Base-by-base conservation (phyloP, 2,329 filamentous ascomycete species). In the Fusarium verticillioides region DNA sequence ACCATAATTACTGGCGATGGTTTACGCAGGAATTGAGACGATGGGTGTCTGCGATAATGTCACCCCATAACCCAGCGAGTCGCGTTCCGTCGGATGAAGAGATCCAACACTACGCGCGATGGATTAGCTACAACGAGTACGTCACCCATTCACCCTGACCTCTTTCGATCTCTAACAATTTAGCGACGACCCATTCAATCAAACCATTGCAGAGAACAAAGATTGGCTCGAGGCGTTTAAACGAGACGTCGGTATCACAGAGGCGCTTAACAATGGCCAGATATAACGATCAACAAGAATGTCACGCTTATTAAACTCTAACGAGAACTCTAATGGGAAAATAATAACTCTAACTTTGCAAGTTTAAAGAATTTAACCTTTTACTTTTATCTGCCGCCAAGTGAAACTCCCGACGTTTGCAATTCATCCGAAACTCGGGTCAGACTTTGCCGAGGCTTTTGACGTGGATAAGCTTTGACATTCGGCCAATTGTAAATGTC, bases 121-220 rank as follows among this genome's bases (percentile, higher is more conserved):
- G 77, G 74, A 70, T 78, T 5, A 72, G 70, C n/a, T 78, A 75
- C 21, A 75, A 78, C 6, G 75, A 77, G 77, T 78, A 68, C 50
- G 34, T n/a, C n/a, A n/a, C n/a, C n/a, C n/a, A n/a, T n/a, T n/a
- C n/a, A n/a, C n/a, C n/a, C n/a, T n/a, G n/a, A n/a, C n/a, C n/a
- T n/a, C n/a, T n/a, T n/a, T n/a, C n/a, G n/a, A n/a, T n/a, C 11
- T 10, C 73, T 76, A 40, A 75, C 37, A 8, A 11, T 13, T 34
- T 21, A 78, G 76, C 44, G 76, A 78, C n/a, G 76, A 78, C 16
- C 76, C 76, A 10, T 77, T 77, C 13, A 78, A 78, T 21, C 75
- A 77, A 23, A 78, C 76, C 2, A 63, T 75, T 8, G 76, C 76
- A 5, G 76, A 78, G 30, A 78, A 78, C 10, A 66, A 68, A 15